Percentiles rank a stretch among this genome's conserved stretches.
These are phyloP conservation scores for Cyberlindnera bimundalis DNA, from an alignment of 805 yeast genomes.

Conservation along the genomic window DNA sequence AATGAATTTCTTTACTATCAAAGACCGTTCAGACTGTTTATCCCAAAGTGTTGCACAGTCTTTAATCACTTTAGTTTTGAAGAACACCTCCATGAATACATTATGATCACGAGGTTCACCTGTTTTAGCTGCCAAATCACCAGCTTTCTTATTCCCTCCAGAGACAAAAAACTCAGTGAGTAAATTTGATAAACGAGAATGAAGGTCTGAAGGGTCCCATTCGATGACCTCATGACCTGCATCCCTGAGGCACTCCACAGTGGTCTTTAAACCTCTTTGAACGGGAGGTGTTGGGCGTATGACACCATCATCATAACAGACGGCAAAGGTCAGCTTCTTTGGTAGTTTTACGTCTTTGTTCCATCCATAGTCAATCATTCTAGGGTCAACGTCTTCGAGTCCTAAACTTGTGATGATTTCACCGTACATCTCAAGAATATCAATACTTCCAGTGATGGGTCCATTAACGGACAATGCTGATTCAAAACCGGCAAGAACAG, in stretches of 20 bases:
- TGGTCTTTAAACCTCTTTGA: constrained; percentile 39
- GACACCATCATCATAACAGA: constrained; percentile 39
- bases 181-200: constrained; percentile 31
- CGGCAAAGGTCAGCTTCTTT: constrained; percentile 39
- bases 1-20: constrained; percentile 36
- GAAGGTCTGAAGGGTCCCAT: constrained; percentile 41
- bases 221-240: constrained; percentile 52
- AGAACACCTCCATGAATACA: constrained; percentile 37
- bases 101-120: constrained; percentile 37
- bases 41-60: constrained; percentile 40
- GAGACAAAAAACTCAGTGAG: constrained; percentile 33
- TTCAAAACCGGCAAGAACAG: constrained; percentile 25
- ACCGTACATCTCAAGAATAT: constrained; percentile 35
- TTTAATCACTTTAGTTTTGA: constrained; percentile 30
- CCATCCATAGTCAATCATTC: constrained; percentile 22
- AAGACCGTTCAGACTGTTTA: constrained; percentile 38
- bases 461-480: constrained; percentile 45
- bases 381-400: constrained; percentile 31
- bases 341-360: constrained; percentile 23
- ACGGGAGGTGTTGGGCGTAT: constrained; percentile 49
- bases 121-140: constrained; percentile 32
- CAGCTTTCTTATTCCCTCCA: constrained; percentile 39
- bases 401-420: constrained; percentile 24
- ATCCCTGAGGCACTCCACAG: constrained; percentile 29
- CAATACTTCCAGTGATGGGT: constrained; percentile 40